phyloP scores from a whole-genome alignment of 352 stramenopile species.

The Globisporangium middletonii region DNA sequence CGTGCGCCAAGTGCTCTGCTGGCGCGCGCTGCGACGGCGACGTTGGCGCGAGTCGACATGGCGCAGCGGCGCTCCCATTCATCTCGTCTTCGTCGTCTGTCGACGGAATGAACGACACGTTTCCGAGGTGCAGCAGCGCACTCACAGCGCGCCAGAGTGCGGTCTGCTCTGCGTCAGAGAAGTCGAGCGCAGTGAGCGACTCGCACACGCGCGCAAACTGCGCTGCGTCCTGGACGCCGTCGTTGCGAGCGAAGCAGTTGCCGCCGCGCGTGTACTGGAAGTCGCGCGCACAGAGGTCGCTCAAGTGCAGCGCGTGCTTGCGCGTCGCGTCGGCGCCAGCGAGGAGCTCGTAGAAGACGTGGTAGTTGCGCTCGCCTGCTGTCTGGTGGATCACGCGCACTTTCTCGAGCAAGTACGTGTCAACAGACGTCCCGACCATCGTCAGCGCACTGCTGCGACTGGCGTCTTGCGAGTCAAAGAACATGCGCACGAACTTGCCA shows the following conservation, averaged over 20 bases:
- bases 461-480: slow-evolving; percentile 40
- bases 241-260: slow-evolving; percentile 58
- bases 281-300: slow-evolving; percentile 27
- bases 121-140: slow-evolving; percentile 81
- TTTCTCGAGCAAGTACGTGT: slow-evolving; percentile 93
- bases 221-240: slow-evolving; percentile 52
- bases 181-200: slow-evolving; percentile 72
- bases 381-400: slow-evolving; percentile 80
- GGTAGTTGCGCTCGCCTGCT: slow-evolving; percentile 70
- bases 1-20: slow-evolving; percentile 32
- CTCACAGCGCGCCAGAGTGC: slow-evolving; percentile 67
- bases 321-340: slow-evolving; percentile 38
- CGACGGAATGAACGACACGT: slow-evolving; percentile 58
- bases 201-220: slow-evolving; percentile 58
- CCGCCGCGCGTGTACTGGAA: slow-evolving; percentile 70
- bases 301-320: slow-evolving; percentile 37
- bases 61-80: slow-evolving; percentile 27
- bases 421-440: slow-evolving; percentile 67
- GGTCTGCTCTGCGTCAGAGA: slow-evolving; percentile 49
- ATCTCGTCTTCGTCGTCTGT: slow-evolving; percentile 46
- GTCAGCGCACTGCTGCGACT: slow-evolving; percentile 15
- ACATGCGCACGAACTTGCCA: slow-evolving; percentile 86
- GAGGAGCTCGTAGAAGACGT: slow-evolving; percentile 80
- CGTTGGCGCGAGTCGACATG: slow-evolving; percentile 25
- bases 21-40: slow-evolving; percentile 31